Conservation (phyloP, 2,329 filamentous ascomycete species). For the Furcasterigmium sp. region DNA sequence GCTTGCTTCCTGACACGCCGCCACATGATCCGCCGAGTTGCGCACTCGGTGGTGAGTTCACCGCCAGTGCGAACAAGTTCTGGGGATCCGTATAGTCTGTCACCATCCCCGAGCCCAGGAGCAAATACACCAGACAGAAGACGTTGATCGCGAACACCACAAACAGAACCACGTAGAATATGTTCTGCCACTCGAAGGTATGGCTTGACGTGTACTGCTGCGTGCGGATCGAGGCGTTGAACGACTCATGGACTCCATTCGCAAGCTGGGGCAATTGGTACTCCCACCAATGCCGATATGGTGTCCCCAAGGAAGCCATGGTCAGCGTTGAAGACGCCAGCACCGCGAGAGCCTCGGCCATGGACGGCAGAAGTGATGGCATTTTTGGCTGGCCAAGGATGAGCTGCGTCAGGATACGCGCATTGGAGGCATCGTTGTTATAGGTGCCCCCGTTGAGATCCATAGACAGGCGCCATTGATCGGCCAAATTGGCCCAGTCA, state of each 20-base stretch:
- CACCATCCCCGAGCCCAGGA: slow-evolving; percentile 52
- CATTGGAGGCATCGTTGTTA: slow-evolving; percentile 53
- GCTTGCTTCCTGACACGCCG: slow-evolving; percentile 25
- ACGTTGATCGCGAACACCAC: slow-evolving; percentile 64
- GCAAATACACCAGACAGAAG: slow-evolving; percentile 57
- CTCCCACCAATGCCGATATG: slow-evolving; percentile 54
- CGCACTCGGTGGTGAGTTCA: slow-evolving; percentile 48
- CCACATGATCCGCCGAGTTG: slow-evolving; percentile 32
- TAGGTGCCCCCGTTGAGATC: slow-evolving; percentile 50
- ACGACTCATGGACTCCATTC: slow-evolving; percentile 46
- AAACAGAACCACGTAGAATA: slow-evolving; percentile 63
- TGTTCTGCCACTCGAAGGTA: slow-evolving; percentile 51
- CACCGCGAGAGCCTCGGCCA: slow-evolving; percentile 70
- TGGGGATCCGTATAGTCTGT: slow-evolving; percentile 76
- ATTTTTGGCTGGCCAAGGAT: slow-evolving; percentile 37
- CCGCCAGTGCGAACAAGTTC: slow-evolving; percentile 66
- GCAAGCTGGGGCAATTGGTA: slow-evolving; percentile 33
- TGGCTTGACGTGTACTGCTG: slow-evolving; percentile 69
- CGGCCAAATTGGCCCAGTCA: slow-evolving; percentile 52
- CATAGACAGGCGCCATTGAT: slow-evolving; percentile 49
- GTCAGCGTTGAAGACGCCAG: slow-evolving; percentile 63
- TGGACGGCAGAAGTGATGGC: slow-evolving; percentile 51
- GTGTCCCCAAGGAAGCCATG: slow-evolving; percentile 50
- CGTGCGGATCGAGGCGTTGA: slow-evolving; percentile 58
- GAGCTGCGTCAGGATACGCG: slow-evolving; percentile 52